Conservation (phyloP, 1,139 yeast genomes). For the Yarrowia galli region DNA sequence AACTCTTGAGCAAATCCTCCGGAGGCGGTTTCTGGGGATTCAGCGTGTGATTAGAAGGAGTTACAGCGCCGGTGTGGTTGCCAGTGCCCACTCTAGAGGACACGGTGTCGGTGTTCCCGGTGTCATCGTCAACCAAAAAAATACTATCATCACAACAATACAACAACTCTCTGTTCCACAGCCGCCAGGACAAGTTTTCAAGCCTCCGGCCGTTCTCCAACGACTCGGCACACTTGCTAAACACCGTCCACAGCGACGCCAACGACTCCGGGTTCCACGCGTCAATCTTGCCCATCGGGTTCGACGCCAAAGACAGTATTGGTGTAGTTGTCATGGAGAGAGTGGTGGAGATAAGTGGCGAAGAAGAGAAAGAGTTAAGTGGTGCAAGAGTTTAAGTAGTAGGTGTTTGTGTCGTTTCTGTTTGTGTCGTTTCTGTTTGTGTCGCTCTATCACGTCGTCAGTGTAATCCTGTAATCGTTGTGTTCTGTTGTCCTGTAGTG, state of each 20-base stretch:
- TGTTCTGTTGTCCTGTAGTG: neutral
- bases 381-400: neutral
- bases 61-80: neutral
- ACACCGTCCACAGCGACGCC: constrained; percentile 59
- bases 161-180: constrained; percentile 59
- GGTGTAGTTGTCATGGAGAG: constrained; percentile 40
- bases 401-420: neutral
- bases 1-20: constrained; percentile 3
- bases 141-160: constrained; percentile 39
- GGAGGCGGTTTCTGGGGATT: constrained; percentile 35
- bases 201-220: constrained; percentile 62
- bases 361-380: neutral
- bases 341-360: neutral
- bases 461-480: neutral
- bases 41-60: neutral
- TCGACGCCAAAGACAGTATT: constrained; percentile 47
- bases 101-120: no score
- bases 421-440: neutral
- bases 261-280: constrained; percentile 54
- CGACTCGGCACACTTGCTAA: constrained; percentile 61
- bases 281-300: constrained; percentile 50
- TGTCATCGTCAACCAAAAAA: constrained; percentile 28
- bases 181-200: constrained; percentile 66
- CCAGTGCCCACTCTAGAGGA: no score
- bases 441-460: neutral